Evolutionary conservation across 768 basidiomycete genomes (phyloP).

Genomic region (Leccinellum albellum): DNA sequence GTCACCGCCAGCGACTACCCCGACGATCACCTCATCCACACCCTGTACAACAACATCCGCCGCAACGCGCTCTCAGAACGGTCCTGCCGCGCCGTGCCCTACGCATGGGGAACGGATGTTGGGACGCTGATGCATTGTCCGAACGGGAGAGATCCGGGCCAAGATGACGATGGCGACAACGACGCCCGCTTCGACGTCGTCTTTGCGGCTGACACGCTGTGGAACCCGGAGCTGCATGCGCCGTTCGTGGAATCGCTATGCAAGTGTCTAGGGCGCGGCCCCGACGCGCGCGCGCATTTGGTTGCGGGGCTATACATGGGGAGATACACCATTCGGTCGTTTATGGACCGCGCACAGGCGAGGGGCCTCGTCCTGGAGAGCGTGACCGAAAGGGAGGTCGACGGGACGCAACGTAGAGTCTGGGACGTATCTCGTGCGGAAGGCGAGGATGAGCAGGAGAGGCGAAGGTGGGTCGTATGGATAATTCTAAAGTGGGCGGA

Average conservation of each 20-base stretch:
- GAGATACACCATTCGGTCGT: conserved; percentile 64
- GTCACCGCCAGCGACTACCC: conserved; percentile 72
- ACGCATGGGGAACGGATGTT: conserved; percentile 62
- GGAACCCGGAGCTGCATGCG: conserved; percentile 62
- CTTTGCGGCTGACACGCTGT: conserved; percentile 73
- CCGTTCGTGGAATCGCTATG: conserved; percentile 52
- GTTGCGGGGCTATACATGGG: conserved; percentile 77
- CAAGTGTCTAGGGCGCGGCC: conserved; percentile 40
- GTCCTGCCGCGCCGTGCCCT: conserved; percentile 50
- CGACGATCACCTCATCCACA: conserved; percentile 55
- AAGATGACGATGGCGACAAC: neutral
- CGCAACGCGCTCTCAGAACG: conserved; percentile 45
- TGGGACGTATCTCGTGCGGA: conserved; percentile 55
- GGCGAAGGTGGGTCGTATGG: conserved; percentile 72
- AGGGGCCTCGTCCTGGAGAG: conserved; percentile 46
- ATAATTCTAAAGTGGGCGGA: conserved; percentile 50
- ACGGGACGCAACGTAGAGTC: conserved; percentile 34
- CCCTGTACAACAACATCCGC: conserved; percentile 54
- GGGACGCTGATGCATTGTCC: conserved; percentile 11
- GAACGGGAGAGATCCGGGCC: neutral
- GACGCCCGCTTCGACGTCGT: conserved; percentile 55
- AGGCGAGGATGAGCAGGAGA: conserved; percentile 61
- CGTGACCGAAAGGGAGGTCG: conserved; percentile 46
- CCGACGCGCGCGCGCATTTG: conserved; percentile 53
- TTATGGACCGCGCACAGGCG: conserved; percentile 35